phyloP scores from a whole-genome alignment of 78 protist species.

The Anaeramoeba flamelloides region DNA sequence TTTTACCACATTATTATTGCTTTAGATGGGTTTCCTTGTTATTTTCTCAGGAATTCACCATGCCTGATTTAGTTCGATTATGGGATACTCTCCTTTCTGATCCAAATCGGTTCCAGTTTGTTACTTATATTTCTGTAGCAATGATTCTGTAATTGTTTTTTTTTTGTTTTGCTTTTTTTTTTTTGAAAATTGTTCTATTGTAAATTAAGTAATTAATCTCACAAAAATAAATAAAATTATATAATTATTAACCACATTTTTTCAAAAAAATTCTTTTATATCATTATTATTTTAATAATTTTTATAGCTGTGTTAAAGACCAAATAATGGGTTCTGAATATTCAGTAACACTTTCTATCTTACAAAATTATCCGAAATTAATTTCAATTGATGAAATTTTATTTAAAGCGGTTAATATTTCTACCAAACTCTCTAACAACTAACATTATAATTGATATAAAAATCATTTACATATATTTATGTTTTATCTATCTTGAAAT shows the following conservation, averaged over 20 bases:
- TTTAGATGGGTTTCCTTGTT: not conserved
- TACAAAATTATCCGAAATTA: constrained; percentile 3
- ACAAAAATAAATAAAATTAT: no score
- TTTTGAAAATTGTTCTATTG: no score
- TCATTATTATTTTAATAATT: no score
- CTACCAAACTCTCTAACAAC: no score
- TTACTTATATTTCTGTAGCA: not conserved
- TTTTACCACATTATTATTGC: not conserved
- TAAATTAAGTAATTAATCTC: no score
- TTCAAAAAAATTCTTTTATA: no score
- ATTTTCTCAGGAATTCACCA: not conserved
- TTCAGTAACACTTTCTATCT: not conserved
- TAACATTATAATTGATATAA: no score
- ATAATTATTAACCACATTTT: no score
- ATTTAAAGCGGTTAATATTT: no score
- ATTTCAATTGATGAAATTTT: no score
- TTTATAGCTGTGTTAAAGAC: not conserved
- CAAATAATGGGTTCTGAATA: not conserved
- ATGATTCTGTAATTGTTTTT: not conserved
- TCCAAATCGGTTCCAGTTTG: not conserved
- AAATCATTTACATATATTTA: no score
- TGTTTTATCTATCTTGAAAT: no score
- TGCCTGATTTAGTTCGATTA: not conserved
- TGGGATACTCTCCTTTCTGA: not conserved
- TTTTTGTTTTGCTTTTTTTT: not conserved